A percentile compares a stretch with the other conserved stretches of the same genome.
phyloP scores from a whole-genome alignment of 352 stramenopile species.

The Globisporangium radiosum region DNA sequence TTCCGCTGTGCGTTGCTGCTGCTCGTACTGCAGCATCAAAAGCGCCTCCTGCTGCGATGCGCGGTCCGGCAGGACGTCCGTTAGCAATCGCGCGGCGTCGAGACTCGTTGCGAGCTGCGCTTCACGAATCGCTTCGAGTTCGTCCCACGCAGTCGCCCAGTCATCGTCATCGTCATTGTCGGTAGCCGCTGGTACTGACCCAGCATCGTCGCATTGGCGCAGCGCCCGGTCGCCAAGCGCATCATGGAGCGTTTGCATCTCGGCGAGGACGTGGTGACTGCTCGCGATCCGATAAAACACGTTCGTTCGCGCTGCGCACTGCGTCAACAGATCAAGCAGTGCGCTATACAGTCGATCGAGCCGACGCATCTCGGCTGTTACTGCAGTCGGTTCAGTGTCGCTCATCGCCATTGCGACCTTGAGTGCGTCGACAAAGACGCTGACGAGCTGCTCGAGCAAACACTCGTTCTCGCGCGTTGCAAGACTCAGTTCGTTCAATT shows the following conservation, averaged over 20 bases:
- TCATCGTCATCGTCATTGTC: background rate
- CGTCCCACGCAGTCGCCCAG: too few species aligned
- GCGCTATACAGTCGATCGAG: background rate
- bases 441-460: too few species aligned
- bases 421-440: too few species aligned
- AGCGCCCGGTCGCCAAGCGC: background rate
- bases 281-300: slow-evolving; percentile 1
- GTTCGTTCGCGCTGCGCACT: background rate
- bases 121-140: background rate
- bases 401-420: too few species aligned
- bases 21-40: background rate
- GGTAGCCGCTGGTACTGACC: background rate
- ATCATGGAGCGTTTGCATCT: background rate
- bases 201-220: too few species aligned
- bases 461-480: too few species aligned
- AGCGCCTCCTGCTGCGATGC: background rate
- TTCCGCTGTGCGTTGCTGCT: background rate
- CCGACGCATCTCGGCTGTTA: too few species aligned
- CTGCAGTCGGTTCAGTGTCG: too few species aligned
- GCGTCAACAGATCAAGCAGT: background rate
- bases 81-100: background rate
- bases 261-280: background rate
- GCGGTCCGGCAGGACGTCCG: background rate
- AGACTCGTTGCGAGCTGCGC: background rate
- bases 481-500: too few species aligned